A percentile compares a stretch with the other conserved stretches of the same genome.
Evolutionary conservation across 345 rosid species (phyloP).

Genomic region (Geranium rotundifolium): DNA sequence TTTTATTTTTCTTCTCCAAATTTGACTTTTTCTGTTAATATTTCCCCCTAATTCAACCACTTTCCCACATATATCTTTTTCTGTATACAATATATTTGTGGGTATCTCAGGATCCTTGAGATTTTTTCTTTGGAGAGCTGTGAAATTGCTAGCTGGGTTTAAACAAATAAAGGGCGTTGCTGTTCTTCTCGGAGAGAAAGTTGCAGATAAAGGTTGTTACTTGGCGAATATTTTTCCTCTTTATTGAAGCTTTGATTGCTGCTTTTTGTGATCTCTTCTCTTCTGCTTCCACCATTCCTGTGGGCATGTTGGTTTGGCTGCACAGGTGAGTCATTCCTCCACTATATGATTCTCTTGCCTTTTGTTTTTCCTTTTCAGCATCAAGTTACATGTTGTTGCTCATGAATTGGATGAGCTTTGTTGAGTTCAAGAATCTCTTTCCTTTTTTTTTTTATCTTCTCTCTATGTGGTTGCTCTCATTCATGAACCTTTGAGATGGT

Average conservation of each 20-base stretch:
- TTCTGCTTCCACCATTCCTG: no score
- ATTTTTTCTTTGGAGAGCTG: no score
- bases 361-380: constrained; percentile 10
- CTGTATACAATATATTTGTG: no score
- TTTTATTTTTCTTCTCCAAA: constrained; percentile 3
- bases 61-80: background rate
- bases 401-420: constrained; percentile 14
- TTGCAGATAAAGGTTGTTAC: no score
- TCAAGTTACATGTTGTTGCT: constrained; percentile 17
- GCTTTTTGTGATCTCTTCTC: no score
- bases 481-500: constrained; percentile 6
- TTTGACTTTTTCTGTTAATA: constrained; percentile 19
- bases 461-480: constrained; percentile 8
- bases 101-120: no score
- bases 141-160: no score
- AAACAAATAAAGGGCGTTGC: no score
- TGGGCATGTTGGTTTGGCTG: constrained; percentile 2
- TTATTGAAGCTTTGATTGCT: no score
- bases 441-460: background rate
- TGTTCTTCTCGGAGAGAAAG: no score
- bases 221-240: no score
- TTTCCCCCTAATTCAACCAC: constrained; percentile 33
- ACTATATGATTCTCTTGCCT: constrained; percentile 16
- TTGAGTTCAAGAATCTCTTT: constrained; percentile 29
- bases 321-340: constrained; percentile 32